A percentile compares a stretch with the other conserved stretches of the same genome.
These are phyloP conservation scores for Erysiphe pulchra DNA, from an alignment of 2,329 filamentous ascomycete species.

Conservation along the genomic window DNA sequence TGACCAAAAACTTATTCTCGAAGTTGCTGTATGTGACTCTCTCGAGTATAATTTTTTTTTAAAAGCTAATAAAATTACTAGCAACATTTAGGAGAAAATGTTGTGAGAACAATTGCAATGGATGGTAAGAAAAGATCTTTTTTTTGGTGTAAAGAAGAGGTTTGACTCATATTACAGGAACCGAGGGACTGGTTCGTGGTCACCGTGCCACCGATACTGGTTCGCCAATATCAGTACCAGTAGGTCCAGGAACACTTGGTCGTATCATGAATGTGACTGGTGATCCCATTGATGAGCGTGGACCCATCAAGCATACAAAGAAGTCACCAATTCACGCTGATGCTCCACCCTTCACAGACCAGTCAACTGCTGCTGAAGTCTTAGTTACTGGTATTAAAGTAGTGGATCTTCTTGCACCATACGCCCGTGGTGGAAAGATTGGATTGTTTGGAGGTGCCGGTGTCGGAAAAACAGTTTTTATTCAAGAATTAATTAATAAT, in stretches of 20 bases:
- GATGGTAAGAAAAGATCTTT: constrained; percentile 43
- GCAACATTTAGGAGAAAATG: constrained; percentile 99
- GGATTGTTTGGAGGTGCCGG: constrained; percentile 99
- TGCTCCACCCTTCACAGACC: constrained; percentile 73
- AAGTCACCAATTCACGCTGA: constrained; percentile 80
- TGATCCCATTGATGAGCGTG: constrained; percentile 98
- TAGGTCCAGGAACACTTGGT: constrained; percentile 77
- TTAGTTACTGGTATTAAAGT: constrained; percentile 99
- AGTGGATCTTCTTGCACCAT: constrained; percentile 93
- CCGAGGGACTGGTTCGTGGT: constrained; percentile 96
- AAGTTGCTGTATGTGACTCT: constrained; percentile 57
- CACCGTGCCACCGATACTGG: constrained; percentile 67
- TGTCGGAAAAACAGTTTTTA: constrained; percentile 99
- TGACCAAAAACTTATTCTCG: constrained; percentile 81
- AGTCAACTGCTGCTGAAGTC: constrained; percentile 90
- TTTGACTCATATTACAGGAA: constrained; percentile 34
- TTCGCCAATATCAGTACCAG: constrained; percentile 84
- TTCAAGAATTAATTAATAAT: constrained; percentile 99
- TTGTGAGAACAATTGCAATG: constrained; percentile 99
- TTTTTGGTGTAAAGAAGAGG: constrained; percentile 3
- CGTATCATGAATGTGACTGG: constrained; percentile 99
- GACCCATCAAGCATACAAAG: constrained; percentile 86
- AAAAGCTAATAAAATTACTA: constrained; percentile 21
- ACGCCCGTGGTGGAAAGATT: constrained; percentile 99
- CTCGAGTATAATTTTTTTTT: constrained; percentile 1